Base-by-base conservation (phyloP, 2,329 filamentous ascomycete genomes). In the Nemania bipapillata region DNA sequence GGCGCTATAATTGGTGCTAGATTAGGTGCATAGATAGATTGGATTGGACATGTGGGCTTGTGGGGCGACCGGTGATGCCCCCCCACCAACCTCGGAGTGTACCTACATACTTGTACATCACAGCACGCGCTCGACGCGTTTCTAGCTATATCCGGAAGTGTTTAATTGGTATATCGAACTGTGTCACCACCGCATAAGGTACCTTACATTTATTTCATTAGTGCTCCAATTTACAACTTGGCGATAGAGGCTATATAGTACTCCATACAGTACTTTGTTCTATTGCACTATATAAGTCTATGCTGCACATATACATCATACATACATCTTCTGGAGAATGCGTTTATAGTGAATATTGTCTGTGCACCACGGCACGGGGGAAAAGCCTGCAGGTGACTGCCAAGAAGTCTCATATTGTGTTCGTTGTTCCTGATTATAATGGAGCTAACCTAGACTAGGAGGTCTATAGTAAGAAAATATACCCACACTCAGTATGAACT, bases 121-220 rank as follows among this genome's bases (percentile, higher is more conserved):
- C 17, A 35, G 20, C 45, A 65, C 62, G 47, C 55, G 47, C 54
- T 59, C 47, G 54, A 65, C 54, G 62, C 54, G 62, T 65, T 58
- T 52, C 28, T 55, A 54, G 26, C 50, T 49, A n/a, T 30, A 55
- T 63, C 40, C 28, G 37, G 49, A 49, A 55, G 24, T 50, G 47
- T 49, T 56, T 49, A 37, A 61, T 30, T 32, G 35, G 37, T 45
- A 62, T 8, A 20, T 3, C 12, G 20, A 61, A 42, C 47, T 35
- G 28, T 53, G 22, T 28, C 6, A 52, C 22, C 22, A 28, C 45
- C 24, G 12, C 49, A 11, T 17, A 45, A 45, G 40, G 40, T 45
- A 45, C 40, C 40, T 45, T 57, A n/a, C 22, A 45, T 1, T 24
- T 20, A 49, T 32, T 17, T 37, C 11, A n/a, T 52, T 17, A 32